A percentile compares a stretch with the other conserved stretches of the same genome.
These are phyloP conservation scores for Dioscorea alata DNA, from an alignment of 106 monocot species.

Conservation along the genomic window DNA sequence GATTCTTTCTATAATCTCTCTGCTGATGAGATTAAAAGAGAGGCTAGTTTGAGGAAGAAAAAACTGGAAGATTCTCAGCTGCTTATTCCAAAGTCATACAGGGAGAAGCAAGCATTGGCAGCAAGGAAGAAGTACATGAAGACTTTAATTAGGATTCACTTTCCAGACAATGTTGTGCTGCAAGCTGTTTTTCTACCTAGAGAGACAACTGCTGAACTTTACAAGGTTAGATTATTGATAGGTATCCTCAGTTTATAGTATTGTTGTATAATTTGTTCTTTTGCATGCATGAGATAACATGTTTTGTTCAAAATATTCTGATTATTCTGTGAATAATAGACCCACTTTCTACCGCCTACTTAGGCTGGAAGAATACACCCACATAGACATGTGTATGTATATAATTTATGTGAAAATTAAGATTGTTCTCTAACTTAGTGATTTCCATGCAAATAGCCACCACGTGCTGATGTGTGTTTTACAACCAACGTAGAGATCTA, in stretches of 20 bases:
- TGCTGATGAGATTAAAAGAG: constrained; percentile 64
- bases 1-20: constrained; percentile 82
- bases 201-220: constrained; percentile 66
- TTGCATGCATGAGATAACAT: too few relatives aligned
- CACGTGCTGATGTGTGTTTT: too few relatives aligned
- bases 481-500: too few relatives aligned
- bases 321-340: too few relatives aligned
- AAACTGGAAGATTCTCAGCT: constrained; percentile 79
- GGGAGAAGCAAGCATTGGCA: constrained; percentile 75
- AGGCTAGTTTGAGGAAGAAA: constrained; percentile 67
- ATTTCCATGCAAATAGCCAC: too few relatives aligned
- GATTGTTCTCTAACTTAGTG: too few relatives aligned
- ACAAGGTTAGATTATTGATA: constrained; percentile 49
- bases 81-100: constrained; percentile 81
- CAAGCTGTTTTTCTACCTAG: constrained; percentile 75
- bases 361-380: too few relatives aligned
- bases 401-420: too few relatives aligned
- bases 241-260: not conserved
- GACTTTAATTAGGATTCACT: constrained; percentile 70
- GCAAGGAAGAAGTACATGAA: constrained; percentile 50
- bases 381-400: too few relatives aligned
- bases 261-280: not conserved
- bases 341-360: too few relatives aligned
- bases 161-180: constrained; percentile 90
- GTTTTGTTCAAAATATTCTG: too few relatives aligned